These are phyloP conservation scores for Populus tomentosa DNA, from an alignment of 441 rosid species.

Conservation along the genomic window DNA sequence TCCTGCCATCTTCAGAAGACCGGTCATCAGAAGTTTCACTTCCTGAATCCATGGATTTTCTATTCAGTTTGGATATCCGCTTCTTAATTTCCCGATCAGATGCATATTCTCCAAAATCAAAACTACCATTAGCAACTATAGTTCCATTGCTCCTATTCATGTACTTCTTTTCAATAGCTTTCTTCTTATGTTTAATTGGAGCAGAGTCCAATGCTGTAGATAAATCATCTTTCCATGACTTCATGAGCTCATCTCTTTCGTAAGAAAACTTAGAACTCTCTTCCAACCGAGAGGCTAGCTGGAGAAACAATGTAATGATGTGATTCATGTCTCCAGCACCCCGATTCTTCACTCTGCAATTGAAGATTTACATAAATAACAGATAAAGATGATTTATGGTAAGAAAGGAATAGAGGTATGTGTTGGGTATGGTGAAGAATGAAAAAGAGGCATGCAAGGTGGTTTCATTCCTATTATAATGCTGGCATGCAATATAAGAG, in stretches of 20 bases:
- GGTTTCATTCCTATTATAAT: not conserved
- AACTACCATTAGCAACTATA: conserved; percentile 44
- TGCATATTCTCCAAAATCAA: conserved; percentile 69
- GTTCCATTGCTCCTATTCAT: conserved; percentile 60
- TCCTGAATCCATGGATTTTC: conserved; percentile 77
- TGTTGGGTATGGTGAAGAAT: not conserved
- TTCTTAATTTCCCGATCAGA: conserved; percentile 91
- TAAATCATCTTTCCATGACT: conserved; percentile 58
- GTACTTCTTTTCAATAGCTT: conserved; percentile 58
- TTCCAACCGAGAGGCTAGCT: conserved; percentile 88
- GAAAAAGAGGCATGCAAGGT: conserved; percentile 5
- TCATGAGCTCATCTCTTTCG: conserved; percentile 79
- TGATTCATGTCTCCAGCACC: conserved; percentile 81
- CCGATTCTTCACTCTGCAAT: conserved; percentile 69
- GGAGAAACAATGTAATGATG: conserved; percentile 67
- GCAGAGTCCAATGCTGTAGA: conserved; percentile 39
- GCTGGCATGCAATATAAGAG: not conserved
- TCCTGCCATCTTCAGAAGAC: conserved; percentile 67
- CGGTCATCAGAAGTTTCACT: conserved; percentile 87
- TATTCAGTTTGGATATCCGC: conserved; percentile 81
- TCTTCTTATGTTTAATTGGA: conserved; percentile 65
- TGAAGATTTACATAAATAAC: conserved; percentile 2
- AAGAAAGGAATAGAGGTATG: not conserved
- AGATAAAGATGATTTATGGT: not conserved
- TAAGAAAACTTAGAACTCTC: conserved; percentile 73